Evolutionary conservation across 495 filamentous ascomycete species (phyloP).

Genomic region (Xylaria venustula): DNA sequence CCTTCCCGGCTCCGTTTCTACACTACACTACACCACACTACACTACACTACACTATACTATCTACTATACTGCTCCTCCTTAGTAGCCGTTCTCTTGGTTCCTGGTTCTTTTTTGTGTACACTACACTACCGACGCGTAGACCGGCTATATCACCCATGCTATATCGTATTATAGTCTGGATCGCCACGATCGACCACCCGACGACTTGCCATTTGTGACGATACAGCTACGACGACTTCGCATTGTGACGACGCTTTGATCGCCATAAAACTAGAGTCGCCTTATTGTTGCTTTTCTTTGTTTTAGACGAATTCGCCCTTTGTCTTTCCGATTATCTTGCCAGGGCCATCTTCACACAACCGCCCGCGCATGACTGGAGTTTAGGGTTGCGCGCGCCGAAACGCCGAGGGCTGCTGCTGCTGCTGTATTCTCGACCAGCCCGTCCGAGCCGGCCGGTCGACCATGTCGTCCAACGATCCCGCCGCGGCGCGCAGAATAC

Average conservation of each 20-base stretch:
- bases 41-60: too few species aligned
- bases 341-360: not conserved
- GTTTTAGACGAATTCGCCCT: not conserved
- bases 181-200: not conserved
- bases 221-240: not conserved
- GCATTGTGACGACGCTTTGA: not conserved
- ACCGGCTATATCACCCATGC: too few species aligned
- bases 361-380: constrained; percentile 8
- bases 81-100: too few species aligned
- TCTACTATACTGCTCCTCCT: too few species aligned
- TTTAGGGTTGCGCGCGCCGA: constrained; percentile 8
- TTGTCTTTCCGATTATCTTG: not conserved
- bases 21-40: too few species aligned
- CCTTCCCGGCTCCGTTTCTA: too few species aligned
- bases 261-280: not conserved
- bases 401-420: constrained; percentile 8
- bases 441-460: not conserved
- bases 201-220: not conserved
- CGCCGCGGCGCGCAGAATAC: constrained; percentile 48
- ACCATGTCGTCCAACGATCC: constrained; percentile 57
- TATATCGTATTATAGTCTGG: not conserved
- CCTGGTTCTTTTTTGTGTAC: too few species aligned
- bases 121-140: too few species aligned
- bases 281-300: too few species aligned
- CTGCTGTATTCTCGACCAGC: constrained; percentile 22